Conservation (phyloP, 1,284 basidiomycete species). For the Cryptococcus jaspeensis region DNA sequence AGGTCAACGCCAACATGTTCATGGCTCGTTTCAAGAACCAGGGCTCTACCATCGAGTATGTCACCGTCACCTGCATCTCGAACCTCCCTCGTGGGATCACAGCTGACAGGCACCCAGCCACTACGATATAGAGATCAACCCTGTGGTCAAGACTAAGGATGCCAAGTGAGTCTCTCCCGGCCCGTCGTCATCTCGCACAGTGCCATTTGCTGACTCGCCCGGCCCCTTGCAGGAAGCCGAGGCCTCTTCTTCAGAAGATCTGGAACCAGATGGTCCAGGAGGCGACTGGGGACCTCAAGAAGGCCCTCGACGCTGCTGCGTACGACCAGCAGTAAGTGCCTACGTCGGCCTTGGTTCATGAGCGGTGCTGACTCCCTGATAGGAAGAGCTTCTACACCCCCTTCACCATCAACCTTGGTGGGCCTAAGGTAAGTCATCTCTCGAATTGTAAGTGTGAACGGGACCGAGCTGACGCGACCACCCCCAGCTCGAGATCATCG, state of each 20-base stretch:
- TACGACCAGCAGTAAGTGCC: slow-evolving; percentile 30
- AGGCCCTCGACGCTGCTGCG: slow-evolving; percentile 36
- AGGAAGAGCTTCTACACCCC: slow-evolving; percentile 48
- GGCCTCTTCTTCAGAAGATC: slow-evolving; percentile 37
- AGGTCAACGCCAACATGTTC: slow-evolving; percentile 48
- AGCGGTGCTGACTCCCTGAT: slow-evolving; percentile 9
- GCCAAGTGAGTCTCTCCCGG: slow-evolving; percentile 30
- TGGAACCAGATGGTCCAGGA: slow-evolving; percentile 34
- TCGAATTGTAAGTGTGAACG: neutral
- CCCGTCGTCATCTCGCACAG: no score
- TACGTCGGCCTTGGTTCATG: neutral
- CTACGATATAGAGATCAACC: slow-evolving; percentile 48
- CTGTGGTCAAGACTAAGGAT: slow-evolving; percentile 41
- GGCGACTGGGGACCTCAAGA: slow-evolving; percentile 33
- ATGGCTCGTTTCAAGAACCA: slow-evolving; percentile 33
- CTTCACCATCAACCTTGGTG: slow-evolving; percentile 23
- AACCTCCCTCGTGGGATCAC: no score
- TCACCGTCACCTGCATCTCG: neutral
- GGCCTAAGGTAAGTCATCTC: slow-evolving; percentile 24
- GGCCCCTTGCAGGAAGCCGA: slow-evolving; percentile 35
- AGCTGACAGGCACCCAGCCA: no score
- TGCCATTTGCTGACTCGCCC: neutral
- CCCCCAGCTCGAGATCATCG: slow-evolving; percentile 32
- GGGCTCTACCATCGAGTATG: slow-evolving; percentile 32
- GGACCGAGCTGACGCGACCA: neutral